Base-by-base conservation (phyloP, 306 rosid genomes). In the Prinsepia uniflora region DNA sequence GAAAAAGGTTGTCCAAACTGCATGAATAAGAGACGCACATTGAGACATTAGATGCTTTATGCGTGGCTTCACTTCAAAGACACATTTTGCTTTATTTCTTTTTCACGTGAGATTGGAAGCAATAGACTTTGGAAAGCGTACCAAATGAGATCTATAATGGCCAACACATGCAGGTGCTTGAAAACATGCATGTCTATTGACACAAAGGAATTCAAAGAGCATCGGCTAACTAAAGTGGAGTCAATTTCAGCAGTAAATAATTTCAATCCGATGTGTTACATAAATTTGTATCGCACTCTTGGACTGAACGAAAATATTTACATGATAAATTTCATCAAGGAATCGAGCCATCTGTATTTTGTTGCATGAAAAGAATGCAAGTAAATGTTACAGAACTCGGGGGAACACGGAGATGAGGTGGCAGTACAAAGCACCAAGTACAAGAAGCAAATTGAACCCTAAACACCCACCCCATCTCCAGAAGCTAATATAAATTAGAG, bases 401-500 rank as follows among this genome's bases (percentile, higher is more conserved):
- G n/a, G 70, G 64, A 74, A 39, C 62, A 74, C 8, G 49, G 52
- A 19, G 57, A 53, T 7, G 65, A 19, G 52, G 34, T 20, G 17
- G 52, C 67, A 42, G 45, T 60, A 65, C 73, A 57, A 46, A 53
- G 34, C 53, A 54, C 72, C 6, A 65, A 64, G 70, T 67, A 45
- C 34, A 20, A 43, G 11, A 47, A 14, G 72, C 57, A 70, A 76
- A 75, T 34, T 68, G 30, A 22, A 58, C 65, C 22, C 70, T 57
- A 42, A 36, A 12, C 41, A 22, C 70, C 67, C 41, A 22, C 70
- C 67, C 61, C 20, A 45, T 44, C 73, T 49, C 75, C 78, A 43
- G 74, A 77, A 73, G 82, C 84, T 63, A 64, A 54, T 68, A 34
- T 72, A 60, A 74, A 48, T 81, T 86, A 94, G 56, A 94, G 86